Base-by-base conservation (phyloP, 1,284 basidiomycete genomes). In the Lentinus polychrous region DNA sequence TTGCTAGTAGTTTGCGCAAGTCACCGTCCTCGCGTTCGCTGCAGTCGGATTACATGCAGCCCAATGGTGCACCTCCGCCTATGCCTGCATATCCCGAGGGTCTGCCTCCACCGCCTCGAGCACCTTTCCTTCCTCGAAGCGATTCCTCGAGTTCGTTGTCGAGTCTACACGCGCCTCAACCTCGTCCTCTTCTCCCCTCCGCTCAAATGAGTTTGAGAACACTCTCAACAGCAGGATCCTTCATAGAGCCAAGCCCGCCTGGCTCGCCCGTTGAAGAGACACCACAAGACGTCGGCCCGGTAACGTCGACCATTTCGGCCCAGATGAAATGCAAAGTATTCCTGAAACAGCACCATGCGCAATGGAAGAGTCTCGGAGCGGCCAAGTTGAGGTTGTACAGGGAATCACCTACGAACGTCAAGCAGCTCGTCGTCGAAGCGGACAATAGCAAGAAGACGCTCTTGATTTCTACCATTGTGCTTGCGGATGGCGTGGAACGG, bases 251-350 rank as follows among this genome's bases (percentile, higher is more conserved):
- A 18, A 89, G 86, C 57, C 88, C 90, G 27, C 88, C 90, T 1
- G 73, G 75, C 39, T 91, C 88, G 3, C 90, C 91, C 3, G 71
- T 78, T 1, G 75, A 81, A 53, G 80, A 86, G 60, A 65, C 67
- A 12, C 67, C 66, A 27, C 69, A 57, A 18, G 68, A 76, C 1
- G 66, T 74, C 14, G 90, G 85, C 1, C 90, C 91, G 1, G 76
- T 85, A 23, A 83, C 79, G 17, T 81, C 87, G 6, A 72, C 79
- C 10, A 73, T 98, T 44, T 81, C 87, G 3, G 92, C 91, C n/a
- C 83, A 92, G 61, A 97, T 96, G 91, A 94, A 95, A 65, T 98
- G 95, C 79, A 98, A 99, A 68, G 85, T 98, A 31, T 99, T 98
- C 72, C 72, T 96, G 48, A 89, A 99, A 65, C 93, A 96, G 61